These are phyloP conservation scores for Kodamaea fungicola DNA, from an alignment of 1,139 yeast species.

Conservation along the genomic window DNA sequence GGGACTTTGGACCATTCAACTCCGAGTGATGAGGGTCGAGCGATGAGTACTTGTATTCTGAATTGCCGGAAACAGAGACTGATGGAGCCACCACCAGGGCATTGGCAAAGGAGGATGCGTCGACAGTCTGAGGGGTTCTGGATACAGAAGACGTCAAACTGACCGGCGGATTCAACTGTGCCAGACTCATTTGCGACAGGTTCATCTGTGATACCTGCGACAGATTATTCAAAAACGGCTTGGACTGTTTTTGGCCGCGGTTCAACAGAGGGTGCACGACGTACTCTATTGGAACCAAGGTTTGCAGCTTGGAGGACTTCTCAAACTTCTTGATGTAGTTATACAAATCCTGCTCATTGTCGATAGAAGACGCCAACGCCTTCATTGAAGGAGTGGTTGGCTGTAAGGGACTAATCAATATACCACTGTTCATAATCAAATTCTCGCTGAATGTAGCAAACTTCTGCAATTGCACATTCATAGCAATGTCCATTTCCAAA, in stretches of 20 bases:
- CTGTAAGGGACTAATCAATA: constrained; percentile 68
- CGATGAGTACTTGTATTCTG: constrained; percentile 18
- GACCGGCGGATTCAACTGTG: constrained; percentile 1
- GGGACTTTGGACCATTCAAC: constrained; percentile 43
- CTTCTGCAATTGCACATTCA: constrained; percentile 83
- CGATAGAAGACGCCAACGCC: constrained; percentile 68
- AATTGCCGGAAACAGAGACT: not conserved
- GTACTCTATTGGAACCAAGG: constrained; percentile 67
- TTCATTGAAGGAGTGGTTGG: constrained; percentile 61
- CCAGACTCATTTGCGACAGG: too few relatives aligned
- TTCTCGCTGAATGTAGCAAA: constrained; percentile 87
- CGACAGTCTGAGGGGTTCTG: too few relatives aligned
- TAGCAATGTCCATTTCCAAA: constrained; percentile 82
- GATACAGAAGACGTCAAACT: too few relatives aligned
- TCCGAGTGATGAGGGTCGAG: constrained; percentile 36
- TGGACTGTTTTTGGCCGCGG: constrained; percentile 22
- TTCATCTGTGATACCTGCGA: too few relatives aligned
- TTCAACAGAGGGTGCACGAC: constrained; percentile 71
- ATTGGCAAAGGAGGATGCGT: too few relatives aligned
- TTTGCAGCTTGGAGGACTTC: constrained; percentile 27
- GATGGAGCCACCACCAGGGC: too few relatives aligned
- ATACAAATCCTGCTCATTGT: constrained; percentile 79
- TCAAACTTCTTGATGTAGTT: constrained; percentile 56
- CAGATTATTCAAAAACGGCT: constrained; percentile 37
- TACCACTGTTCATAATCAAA: constrained; percentile 78